Percentiles rank a stretch among this genome's conserved stretches.
Conservation (phyloP, 495 filamentous ascomycete genomes). For the Emericellopsis terricola region DNA sequence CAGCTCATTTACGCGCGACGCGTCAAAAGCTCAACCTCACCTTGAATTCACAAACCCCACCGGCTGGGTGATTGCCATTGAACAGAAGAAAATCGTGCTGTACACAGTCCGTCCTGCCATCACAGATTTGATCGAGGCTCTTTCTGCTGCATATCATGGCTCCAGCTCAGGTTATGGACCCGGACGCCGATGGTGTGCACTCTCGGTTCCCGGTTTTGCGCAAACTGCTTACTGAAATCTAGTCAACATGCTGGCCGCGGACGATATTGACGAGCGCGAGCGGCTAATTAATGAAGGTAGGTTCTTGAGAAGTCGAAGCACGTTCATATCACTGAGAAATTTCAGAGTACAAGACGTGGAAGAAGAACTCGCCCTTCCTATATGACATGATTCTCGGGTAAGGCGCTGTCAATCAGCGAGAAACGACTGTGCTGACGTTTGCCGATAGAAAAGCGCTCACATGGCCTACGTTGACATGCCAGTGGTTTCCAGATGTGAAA, state of each 20-base stretch:
- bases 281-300: constrained; percentile 89
- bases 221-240: too few species aligned
- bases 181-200: constrained; percentile 28
- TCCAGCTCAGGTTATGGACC: constrained; percentile 26
- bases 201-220: too few species aligned
- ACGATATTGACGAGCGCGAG: constrained; percentile 50
- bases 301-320: background rate
- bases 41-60: background rate
- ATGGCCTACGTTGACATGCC: constrained; percentile 93
- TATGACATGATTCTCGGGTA: constrained; percentile 87
- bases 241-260: constrained; percentile 44
- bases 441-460: constrained; percentile 83
- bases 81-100: too few species aligned
- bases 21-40: background rate
- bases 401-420: too few species aligned
- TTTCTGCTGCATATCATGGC: too few species aligned
- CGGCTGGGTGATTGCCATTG: background rate
- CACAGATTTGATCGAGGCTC: too few species aligned
- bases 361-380: constrained; percentile 97
- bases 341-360: constrained; percentile 98
- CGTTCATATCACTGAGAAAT: constrained; percentile 3
- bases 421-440: too few species aligned
- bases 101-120: too few species aligned
- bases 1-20: background rate
- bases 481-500: constrained; percentile 96